Evolutionary conservation across 305 asterid species (phyloP).

Genomic region (Fraxinus ornus): DNA sequence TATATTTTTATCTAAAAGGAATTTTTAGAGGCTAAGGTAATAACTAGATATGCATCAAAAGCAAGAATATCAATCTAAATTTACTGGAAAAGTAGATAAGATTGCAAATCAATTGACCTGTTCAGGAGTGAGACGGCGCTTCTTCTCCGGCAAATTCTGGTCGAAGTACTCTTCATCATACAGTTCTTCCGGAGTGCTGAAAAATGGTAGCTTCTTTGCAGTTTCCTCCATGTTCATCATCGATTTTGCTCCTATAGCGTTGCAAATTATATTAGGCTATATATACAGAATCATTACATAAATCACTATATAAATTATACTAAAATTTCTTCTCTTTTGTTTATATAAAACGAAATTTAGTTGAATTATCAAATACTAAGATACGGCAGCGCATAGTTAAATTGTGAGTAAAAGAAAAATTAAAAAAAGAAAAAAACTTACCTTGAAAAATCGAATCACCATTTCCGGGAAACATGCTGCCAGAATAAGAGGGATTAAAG

Average conservation of each 20-base stretch:
- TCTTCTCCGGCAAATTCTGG: constrained; percentile 87
- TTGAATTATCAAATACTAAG: no score
- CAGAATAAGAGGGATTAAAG: constrained; percentile 63
- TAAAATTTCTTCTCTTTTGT: no score
- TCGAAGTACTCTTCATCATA: constrained; percentile 88
- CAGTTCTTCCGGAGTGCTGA: constrained; percentile 65
- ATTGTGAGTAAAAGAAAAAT: constrained; percentile 5
- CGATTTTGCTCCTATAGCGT: constrained; percentile 50
- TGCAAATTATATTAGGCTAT: neutral
- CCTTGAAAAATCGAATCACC: constrained; percentile 72
- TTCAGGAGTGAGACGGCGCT: constrained; percentile 88
- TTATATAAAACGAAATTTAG: no score
- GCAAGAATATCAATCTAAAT: neutral
- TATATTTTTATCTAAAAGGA: neutral
- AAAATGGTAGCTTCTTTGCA: constrained; percentile 66
- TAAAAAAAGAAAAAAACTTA: constrained; percentile 18
- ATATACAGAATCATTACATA: neutral
- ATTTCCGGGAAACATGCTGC: constrained; percentile 70
- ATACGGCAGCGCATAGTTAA: neutral
- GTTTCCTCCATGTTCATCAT: constrained; percentile 64
- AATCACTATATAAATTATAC: neutral
- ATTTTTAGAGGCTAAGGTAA: neutral
- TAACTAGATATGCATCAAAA: neutral
- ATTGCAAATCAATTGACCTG: constrained; percentile 50
- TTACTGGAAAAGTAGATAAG: neutral